Evolutionary conservation across 2,329 filamentous ascomycete genomes (phyloP).

Genomic region (Chalaropsis ovoidea): DNA sequence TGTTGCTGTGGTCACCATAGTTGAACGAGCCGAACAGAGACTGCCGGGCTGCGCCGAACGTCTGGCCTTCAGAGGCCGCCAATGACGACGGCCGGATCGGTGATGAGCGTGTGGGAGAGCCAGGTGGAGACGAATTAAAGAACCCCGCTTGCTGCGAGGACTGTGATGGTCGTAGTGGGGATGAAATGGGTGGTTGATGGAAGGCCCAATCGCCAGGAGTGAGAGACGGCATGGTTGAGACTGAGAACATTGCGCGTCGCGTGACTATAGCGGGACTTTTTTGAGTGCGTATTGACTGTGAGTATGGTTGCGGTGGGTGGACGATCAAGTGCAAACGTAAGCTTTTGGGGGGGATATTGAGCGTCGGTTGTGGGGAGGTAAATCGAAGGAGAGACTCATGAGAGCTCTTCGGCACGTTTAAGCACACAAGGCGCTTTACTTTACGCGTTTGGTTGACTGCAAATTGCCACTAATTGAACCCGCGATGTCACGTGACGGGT

Average conservation of each 20-base stretch:
- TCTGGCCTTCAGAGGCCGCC: not conserved
- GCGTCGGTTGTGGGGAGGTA: not conserved
- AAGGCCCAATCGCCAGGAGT: slow-evolving; percentile 37
- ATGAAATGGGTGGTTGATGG: slow-evolving; percentile 35
- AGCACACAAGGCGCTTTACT: not conserved
- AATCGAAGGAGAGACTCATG: not conserved
- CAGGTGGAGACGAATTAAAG: slow-evolving; percentile 21
- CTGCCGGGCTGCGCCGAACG: slow-evolving; percentile 34
- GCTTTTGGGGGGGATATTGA: not conserved
- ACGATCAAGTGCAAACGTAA: not conserved
- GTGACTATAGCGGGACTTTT: slow-evolving; percentile 8
- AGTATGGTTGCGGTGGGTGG: not conserved
- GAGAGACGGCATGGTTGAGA: slow-evolving; percentile 38
- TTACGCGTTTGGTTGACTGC: not conserved
- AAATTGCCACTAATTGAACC: not conserved
- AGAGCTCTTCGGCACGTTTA: not conserved
- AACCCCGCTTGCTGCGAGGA: slow-evolving; percentile 23
- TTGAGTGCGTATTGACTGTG: not conserved
- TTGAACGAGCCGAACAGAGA: slow-evolving; percentile 12
- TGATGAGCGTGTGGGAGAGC: slow-evolving; percentile 18
- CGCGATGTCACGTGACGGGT: slow-evolving; percentile 6
- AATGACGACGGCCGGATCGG: slow-evolving; percentile 34
- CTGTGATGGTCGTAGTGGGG: slow-evolving; percentile 51
- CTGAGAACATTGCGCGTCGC: slow-evolving; percentile 35
- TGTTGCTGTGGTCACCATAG: not conserved